Evolutionary conservation across 192 early-diverging fungal genomes (phyloP).

Genomic region (Blastocladiella britannica): DNA sequence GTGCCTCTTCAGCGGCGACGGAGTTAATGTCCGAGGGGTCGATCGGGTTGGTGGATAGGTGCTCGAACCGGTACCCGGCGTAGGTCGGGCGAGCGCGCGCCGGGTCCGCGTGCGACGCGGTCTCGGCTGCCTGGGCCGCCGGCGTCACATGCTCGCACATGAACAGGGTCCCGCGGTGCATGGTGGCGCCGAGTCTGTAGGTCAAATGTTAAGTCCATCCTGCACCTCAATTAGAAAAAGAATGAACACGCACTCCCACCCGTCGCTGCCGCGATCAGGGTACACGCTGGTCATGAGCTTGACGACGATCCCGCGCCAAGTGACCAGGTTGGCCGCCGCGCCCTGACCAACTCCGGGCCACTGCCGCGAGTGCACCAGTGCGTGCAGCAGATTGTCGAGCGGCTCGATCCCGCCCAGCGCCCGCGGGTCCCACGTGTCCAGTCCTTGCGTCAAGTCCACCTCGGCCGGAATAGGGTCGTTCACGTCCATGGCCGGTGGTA

Average conservation of each 20-base stretch:
- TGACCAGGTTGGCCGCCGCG: neutral
- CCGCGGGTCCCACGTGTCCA: too few species aligned
- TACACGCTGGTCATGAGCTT: neutral
- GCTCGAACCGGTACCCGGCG: constrained; percentile 83
- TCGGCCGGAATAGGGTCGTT: too few species aligned
- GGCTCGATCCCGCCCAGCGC: neutral
- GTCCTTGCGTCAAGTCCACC: too few species aligned
- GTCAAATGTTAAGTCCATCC: too few species aligned
- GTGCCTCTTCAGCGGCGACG: neutral
- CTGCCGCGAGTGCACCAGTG: neutral
- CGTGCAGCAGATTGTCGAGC: neutral
- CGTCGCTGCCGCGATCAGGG: neutral
- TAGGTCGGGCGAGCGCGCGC: constrained; percentile 41
- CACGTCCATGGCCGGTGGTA: too few species aligned
- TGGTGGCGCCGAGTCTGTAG: neutral
- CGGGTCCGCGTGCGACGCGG: constrained; percentile 23
- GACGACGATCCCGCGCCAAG: neutral
- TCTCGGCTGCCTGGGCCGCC: constrained; percentile 14
- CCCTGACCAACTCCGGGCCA: neutral
- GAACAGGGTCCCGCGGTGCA: constrained; percentile 34
- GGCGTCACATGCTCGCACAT: constrained; percentile 47
- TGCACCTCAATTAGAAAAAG: too few species aligned
- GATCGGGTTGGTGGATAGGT: constrained; percentile 37
- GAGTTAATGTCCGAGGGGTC: constrained; percentile 20
- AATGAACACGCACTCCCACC: too few species aligned